These are phyloP conservation scores for Aegilops sharonensis DNA, from an alignment of 176 grass and related monocot genomes.

Conservation along the genomic window DNA sequence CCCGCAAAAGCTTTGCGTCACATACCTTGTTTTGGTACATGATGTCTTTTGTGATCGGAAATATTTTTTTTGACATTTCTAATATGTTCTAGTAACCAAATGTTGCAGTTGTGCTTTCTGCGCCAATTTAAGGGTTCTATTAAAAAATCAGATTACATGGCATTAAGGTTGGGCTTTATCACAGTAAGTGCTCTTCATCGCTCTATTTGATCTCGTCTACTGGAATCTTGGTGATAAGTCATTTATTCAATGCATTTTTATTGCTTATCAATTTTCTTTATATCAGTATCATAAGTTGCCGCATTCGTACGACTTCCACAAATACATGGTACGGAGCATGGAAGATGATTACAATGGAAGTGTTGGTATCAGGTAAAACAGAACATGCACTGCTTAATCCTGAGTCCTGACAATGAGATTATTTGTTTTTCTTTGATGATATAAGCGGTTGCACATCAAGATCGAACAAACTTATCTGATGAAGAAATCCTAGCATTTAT, in stretches of 20 bases:
- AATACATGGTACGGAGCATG: slow-evolving; percentile 98
- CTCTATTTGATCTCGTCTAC: background rate
- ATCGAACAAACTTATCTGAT: background rate
- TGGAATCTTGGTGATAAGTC: background rate
- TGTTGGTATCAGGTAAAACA: slow-evolving; percentile 86
- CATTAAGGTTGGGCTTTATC: slow-evolving; percentile 84
- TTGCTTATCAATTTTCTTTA: slow-evolving; percentile 31
- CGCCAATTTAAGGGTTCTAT: slow-evolving; percentile 94
- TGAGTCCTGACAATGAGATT: background rate
- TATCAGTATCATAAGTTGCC: slow-evolving; percentile 80
- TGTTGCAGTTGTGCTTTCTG: slow-evolving; percentile 83
- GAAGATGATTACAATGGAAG: slow-evolving; percentile 92
- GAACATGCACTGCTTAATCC: background rate
- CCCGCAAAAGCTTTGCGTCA: background rate
- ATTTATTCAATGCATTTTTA: slow-evolving; percentile 29
- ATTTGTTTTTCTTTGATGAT: background rate
- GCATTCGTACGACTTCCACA: slow-evolving; percentile 93
- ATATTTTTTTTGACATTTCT: background rate
- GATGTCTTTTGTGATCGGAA: background rate
- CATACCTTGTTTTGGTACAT: background rate
- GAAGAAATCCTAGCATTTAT: background rate
- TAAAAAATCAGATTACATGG: slow-evolving; percentile 86
- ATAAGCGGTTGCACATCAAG: background rate
- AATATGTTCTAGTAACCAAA: slow-evolving; percentile 23
- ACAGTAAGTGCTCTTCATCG: slow-evolving; percentile 55